phyloP scores from a whole-genome alignment of 371 early-diverging fungal species.

The Mucor saturninus region DNA sequence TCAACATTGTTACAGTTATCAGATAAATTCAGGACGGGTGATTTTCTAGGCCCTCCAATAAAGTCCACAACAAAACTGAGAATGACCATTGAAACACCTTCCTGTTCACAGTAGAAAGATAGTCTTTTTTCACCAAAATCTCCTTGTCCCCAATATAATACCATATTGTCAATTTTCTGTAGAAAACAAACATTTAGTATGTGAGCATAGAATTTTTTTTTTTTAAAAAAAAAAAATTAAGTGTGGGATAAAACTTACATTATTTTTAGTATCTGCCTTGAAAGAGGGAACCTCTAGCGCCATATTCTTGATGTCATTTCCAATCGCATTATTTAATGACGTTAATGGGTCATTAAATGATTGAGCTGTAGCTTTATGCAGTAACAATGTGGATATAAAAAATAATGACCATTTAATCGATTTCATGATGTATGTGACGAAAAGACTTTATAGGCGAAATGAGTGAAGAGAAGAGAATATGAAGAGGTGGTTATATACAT shows the following conservation, averaged over 20 bases:
- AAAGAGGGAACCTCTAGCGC: neutral
- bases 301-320: neutral
- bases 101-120: slow-evolving; percentile 60
- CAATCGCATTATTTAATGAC: slow-evolving; percentile 1
- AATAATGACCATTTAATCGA: neutral
- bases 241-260: neutral
- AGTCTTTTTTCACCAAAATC: slow-evolving; percentile 46
- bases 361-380: neutral
- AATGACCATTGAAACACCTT: slow-evolving; percentile 56
- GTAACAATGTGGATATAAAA: neutral
- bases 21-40: slow-evolving; percentile 56
- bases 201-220: too few species aligned
- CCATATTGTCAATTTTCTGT: slow-evolving; percentile 22
- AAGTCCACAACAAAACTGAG: slow-evolving; percentile 60
- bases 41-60: slow-evolving; percentile 35
- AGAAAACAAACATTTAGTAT: too few species aligned
- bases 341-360: neutral
- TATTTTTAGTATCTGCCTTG: neutral
- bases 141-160: slow-evolving; percentile 43
- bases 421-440: neutral
- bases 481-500: neutral
- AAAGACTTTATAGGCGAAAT: neutral
- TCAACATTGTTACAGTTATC: slow-evolving; percentile 54
- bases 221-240: neutral
- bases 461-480: neutral